Conservation (phyloP, 2,329 filamentous ascomycete genomes). For the Fusarium sp. region DNA sequence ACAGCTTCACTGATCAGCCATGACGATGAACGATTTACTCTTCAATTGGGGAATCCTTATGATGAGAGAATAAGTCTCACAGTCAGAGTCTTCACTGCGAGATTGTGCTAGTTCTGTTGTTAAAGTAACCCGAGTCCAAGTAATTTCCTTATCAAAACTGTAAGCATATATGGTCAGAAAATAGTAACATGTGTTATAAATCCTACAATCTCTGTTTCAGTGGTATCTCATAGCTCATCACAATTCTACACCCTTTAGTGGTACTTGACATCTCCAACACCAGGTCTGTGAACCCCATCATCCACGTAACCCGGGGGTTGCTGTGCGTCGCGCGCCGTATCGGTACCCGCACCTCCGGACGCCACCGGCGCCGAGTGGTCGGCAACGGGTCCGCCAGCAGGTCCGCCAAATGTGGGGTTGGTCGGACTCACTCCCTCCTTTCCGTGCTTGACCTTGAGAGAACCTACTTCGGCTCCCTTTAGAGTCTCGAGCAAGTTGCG, state of each 20-base stretch:
- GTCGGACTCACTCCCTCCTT: constrained; percentile 21
- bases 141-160: neutral
- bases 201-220: neutral
- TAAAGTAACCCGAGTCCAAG: no score
- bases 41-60: neutral
- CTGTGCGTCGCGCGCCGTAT: constrained; percentile 14
- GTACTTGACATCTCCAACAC: constrained; percentile 42
- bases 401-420: constrained; percentile 18
- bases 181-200: neutral
- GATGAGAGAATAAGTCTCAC: no score
- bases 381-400: constrained; percentile 15
- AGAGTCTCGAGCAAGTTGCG: constrained; percentile 46
- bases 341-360: constrained; percentile 9
- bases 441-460: constrained; percentile 33
- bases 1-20: neutral
- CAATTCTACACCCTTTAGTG: constrained; percentile 10
- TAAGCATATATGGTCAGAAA: neutral
- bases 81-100: no score
- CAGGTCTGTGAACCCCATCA: constrained; percentile 39
- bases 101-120: no score
- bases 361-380: constrained; percentile 16
- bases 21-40: neutral
- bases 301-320: constrained; percentile 39
- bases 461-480: constrained; percentile 47
- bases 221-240: constrained; percentile 33